phyloP scores from a whole-genome alignment of 495 filamentous ascomycete genomes.

The Neurospora sp. region DNA sequence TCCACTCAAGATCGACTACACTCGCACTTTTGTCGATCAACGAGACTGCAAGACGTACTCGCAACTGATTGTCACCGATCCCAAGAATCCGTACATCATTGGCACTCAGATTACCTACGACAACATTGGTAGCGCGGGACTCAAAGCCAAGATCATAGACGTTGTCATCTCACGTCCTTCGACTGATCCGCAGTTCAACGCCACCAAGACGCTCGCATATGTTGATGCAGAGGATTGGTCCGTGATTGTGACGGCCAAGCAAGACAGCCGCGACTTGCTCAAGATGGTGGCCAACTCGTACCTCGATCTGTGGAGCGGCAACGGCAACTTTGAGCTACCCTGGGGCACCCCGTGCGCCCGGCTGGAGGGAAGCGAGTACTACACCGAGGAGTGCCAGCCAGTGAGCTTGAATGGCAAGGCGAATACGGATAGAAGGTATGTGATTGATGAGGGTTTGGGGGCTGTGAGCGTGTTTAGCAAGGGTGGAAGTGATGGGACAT shows the following conservation, averaged over 20 bases:
- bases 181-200: slow-evolving; percentile 15
- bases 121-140: slow-evolving; percentile 2
- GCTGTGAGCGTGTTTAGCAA: slow-evolving; percentile 29
- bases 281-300: slow-evolving; percentile 19
- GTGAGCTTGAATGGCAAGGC: neutral
- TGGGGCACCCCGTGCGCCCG: slow-evolving; percentile 18
- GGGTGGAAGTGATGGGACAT: slow-evolving; percentile 30
- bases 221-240: slow-evolving; percentile 16
- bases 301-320: slow-evolving; percentile 15
- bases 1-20: slow-evolving; percentile 37
- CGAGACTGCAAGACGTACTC: slow-evolving; percentile 38
- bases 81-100: slow-evolving; percentile 36
- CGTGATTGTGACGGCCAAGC: slow-evolving; percentile 9
- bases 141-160: neutral
- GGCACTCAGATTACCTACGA: slow-evolving; percentile 35
- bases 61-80: slow-evolving; percentile 35
- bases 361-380: slow-evolving; percentile 20
- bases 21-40: slow-evolving; percentile 38
- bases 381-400: neutral
- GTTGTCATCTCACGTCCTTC: neutral
- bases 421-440: slow-evolving; percentile 28
- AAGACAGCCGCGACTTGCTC: slow-evolving; percentile 11
- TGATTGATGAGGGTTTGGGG: slow-evolving; percentile 29
- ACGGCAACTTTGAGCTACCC: slow-evolving; percentile 13
- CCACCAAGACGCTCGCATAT: slow-evolving; percentile 15